A percentile compares a stretch with the other conserved stretches of the same genome.
Conservation (phyloP, 495 filamentous ascomycete species). For the Darksidea phi region DNA sequence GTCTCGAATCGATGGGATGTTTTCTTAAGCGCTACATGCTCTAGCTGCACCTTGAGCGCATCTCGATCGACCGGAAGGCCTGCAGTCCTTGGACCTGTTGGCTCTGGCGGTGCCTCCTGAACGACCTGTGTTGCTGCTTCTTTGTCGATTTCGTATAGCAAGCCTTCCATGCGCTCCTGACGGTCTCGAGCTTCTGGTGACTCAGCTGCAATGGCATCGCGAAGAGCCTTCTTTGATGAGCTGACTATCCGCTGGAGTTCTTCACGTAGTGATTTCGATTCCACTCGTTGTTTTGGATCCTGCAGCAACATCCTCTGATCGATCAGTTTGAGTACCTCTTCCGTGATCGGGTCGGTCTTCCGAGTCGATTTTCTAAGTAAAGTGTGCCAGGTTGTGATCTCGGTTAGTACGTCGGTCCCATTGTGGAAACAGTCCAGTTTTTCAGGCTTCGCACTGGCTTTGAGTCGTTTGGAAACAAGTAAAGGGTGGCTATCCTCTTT, state of each 20-base stretch:
- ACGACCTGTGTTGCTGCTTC: neutral
- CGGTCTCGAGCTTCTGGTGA: neutral
- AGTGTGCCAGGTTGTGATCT: neutral
- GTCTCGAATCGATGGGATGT: conserved; percentile 17
- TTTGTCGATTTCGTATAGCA: neutral
- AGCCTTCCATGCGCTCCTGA: conserved; percentile 1
- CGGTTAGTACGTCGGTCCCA: neutral
- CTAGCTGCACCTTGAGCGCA: conserved; percentile 5
- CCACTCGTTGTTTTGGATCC: neutral
- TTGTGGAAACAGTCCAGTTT: conserved; percentile 36
- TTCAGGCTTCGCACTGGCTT: conserved; percentile 5
- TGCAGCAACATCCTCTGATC: neutral
- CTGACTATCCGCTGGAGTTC: neutral
- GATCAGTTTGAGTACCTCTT: neutral
- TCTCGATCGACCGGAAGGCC: conserved; percentile 5
- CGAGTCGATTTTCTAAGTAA: neutral
- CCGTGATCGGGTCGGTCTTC: neutral
- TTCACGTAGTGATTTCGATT: neutral
- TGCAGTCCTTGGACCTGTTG: neutral
- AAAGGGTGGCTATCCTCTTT: neutral
- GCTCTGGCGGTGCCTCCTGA: neutral
- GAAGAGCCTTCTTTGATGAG: neutral
- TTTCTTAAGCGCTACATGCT: conserved; percentile 7
- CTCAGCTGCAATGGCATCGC: neutral
- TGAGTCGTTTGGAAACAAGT: conserved; percentile 33